These are phyloP conservation scores for Blastobotrys niveus DNA, from an alignment of 1,139 yeast genomes.

Conservation along the genomic window DNA sequence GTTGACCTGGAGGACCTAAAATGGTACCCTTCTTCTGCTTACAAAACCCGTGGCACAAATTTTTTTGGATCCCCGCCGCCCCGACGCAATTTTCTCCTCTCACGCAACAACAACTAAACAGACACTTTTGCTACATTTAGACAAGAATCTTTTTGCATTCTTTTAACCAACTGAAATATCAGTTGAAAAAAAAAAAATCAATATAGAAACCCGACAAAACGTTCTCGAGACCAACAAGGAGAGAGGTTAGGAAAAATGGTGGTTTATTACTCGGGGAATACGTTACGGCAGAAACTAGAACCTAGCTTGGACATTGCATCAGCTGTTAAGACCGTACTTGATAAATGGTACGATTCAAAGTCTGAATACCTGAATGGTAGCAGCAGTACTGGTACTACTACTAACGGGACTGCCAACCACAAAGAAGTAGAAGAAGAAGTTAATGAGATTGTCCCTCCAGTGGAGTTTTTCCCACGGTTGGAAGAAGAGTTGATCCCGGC, in stretches of 20 bases:
- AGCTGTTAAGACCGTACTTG: conserved; percentile 4
- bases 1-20: not conserved
- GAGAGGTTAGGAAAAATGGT: conserved; percentile 4
- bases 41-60: too few species aligned
- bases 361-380: not conserved
- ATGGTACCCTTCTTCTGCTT: too few species aligned
- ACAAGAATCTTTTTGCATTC: too few species aligned
- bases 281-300: conserved; percentile 9
- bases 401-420: too few species aligned
- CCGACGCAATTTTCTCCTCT: too few species aligned
- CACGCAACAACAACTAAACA: too few species aligned
- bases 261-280: conserved; percentile 13
- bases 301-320: conserved; percentile 12
- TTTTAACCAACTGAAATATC: too few species aligned
- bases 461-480: conserved; percentile 2
- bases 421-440: not conserved
- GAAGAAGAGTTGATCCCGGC: not conserved
- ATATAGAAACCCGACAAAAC: not conserved
- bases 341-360: conserved; percentile 3
- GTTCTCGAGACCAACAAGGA: too few species aligned
- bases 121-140: too few species aligned
- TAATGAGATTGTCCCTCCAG: not conserved
- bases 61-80: too few species aligned
- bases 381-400: too few species aligned
- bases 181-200: too few species aligned